Evolutionary conservation across 2,329 filamentous ascomycete species (phyloP), one percentile per base, ranked within the genome.

Genomic region (Fusarium bulbicola): DNA sequence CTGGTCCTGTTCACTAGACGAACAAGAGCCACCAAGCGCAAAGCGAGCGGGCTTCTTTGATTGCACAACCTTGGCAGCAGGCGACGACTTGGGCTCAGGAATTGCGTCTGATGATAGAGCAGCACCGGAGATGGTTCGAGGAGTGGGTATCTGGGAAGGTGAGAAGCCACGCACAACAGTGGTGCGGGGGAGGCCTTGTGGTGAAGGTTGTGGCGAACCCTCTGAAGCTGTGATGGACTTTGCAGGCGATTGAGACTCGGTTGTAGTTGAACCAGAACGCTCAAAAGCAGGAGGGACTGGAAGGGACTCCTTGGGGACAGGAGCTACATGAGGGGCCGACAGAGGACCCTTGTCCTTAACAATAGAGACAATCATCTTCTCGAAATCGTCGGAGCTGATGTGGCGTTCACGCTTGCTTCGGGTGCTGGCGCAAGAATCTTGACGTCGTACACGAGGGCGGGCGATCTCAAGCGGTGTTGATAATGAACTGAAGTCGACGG

Each of bases 281-380:
- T 83, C 79, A 77, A 79, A 84, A 75, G 74, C 78, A 20, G 80
- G 76, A 24, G 74, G 80, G 18, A 77, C 70, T 20, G 77, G 69
- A 30, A 77, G 70, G 11, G 80, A 86, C 64, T 88, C 84, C 57
- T 87, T 86, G 81, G 53, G 80, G 79, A 76, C 57, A 39, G 78
- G 74, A 37, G 77, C 69, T 50, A 74, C 68, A 10, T 78, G 75
- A 9, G 82, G 82, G 34, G 81, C 81, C 24, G 88, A 86, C 14
- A 91, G 82, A 76, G 86, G 89, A 58, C 86, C 88, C 81, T 93
- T 94, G 82, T 96, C 92, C 82, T 97, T 93, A 80, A 98, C 96
- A 63, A 98, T 98, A 43, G 92, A 94, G 63, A 93, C 90, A 46
- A 98, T 94, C 89, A 98, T 97, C 85, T 97, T 97, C 83, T 97